These are phyloP conservation scores for Backusella circina DNA, from an alignment of 192 early-diverging fungal genomes.

Conservation along the genomic window DNA sequence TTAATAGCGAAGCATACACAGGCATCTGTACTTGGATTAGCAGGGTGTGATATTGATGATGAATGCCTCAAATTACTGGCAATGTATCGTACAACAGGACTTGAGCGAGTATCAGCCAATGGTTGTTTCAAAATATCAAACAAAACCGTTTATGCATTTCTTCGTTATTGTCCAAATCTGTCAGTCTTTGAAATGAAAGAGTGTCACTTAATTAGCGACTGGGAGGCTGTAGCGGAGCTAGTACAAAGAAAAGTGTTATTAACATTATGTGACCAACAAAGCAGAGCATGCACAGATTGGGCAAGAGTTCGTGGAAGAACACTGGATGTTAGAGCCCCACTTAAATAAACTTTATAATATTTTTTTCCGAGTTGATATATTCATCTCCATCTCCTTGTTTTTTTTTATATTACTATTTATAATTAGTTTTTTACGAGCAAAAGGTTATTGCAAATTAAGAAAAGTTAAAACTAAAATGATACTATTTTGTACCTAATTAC, in stretches of 20 bases:
- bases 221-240: slow-evolving; percentile 40
- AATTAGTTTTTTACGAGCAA: neutral
- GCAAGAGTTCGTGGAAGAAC: slow-evolving; percentile 27
- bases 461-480: too few relatives aligned
- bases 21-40: slow-evolving; percentile 43
- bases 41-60: slow-evolving; percentile 46
- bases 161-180: slow-evolving; percentile 40
- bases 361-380: neutral
- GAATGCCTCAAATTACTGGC: slow-evolving; percentile 44
- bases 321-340: slow-evolving; percentile 35
- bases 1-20: slow-evolving; percentile 43
- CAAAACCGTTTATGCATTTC: slow-evolving; percentile 35
- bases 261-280: slow-evolving; percentile 42
- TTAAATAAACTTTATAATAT: slow-evolving; percentile 21
- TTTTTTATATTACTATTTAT: neutral
- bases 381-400: neutral
- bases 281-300: slow-evolving; percentile 40
- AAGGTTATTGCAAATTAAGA: neutral
- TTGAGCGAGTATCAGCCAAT: slow-evolving; percentile 48
- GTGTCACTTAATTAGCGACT: slow-evolving; percentile 44
- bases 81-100: slow-evolving; percentile 29
- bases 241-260: slow-evolving; percentile 41
- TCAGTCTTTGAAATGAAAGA: slow-evolving; percentile 53
- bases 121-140: slow-evolving; percentile 44
- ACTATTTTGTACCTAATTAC: too few relatives aligned